Evolutionary conservation across 257 asterid species (phyloP), one percentile per base, ranked within the genome.

Genomic region (Nicotiana obtusifolia): DNA sequence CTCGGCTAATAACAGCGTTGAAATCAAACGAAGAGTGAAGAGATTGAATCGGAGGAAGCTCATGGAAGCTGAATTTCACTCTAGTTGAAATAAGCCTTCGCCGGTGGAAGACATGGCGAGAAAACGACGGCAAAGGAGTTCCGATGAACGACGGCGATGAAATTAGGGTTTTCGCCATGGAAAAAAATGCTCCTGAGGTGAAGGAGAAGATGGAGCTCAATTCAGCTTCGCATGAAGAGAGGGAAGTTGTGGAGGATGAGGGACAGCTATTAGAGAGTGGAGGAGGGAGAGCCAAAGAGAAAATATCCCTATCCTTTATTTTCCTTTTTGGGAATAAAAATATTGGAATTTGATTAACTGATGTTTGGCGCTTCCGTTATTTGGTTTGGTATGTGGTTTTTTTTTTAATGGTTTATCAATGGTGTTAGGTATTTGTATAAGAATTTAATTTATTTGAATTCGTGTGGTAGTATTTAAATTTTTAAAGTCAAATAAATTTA

Each of bases 141-240:
- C 97, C 97, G 79, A 90, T 26, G 80, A 93, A 86, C 2, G 90
- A 85, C 4, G 94, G 95, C 61, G 97, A 93, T 31, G 97, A 96
- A 62, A 96, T 89, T n/a, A 94, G 88, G n/a, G 91, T 81, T 90
- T 94, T 89, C 91, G 99, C 98, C 99, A 96, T 95, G 86, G 88
- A 41, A 9, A 15, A 9, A 15, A 7, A 5, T 26, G 14, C 5
- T 28, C 22, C 37, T n/a, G 85, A 35, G 59, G 26, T 3, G 49
- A 82, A 67, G 69, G 61, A 24, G 81, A 78, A 19, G 41, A 3
- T 57, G 56, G 66, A 78, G 78, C 17, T 28, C 19, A 66, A 14
- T 76, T 77, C 41, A 65, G 80, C 35, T 54, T 31, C 22, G 14
- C 83, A 81, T 68, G 80, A 65, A 57, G 59, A 26, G 77, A 54